Percentiles rank a stretch among this genome's conserved stretches.
Evolutionary conservation across 345 rosid genomes (phyloP).

Genomic region (Erysimum cheiranthoides): DNA sequence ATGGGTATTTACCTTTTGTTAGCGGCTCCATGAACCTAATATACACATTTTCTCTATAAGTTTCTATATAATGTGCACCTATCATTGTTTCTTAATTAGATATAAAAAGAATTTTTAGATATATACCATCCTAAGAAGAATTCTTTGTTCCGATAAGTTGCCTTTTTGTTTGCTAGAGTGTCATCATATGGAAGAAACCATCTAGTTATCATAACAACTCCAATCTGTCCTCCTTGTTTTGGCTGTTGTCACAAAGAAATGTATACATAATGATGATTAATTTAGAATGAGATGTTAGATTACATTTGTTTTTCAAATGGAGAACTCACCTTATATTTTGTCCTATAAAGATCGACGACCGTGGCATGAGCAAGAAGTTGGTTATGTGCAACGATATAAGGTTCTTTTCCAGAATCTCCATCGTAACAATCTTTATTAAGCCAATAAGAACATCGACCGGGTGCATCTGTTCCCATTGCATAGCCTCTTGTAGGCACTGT

Average conservation of each 20-base stretch:
- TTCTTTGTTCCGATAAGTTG: constrained; percentile 25
- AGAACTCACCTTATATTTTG: constrained; percentile 30
- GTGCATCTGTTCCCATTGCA: constrained; percentile 45
- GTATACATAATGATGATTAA: not conserved
- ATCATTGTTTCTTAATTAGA: no score
- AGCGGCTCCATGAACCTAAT: constrained; percentile 40
- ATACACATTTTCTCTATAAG: no score
- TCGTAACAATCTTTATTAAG: constrained; percentile 19
- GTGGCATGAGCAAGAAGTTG: constrained; percentile 43
- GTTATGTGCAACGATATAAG: constrained; percentile 37
- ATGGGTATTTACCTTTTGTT: constrained; percentile 39
- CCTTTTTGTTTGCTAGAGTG: not conserved
- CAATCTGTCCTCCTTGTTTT: constrained; percentile 32
- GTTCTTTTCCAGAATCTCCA: constrained; percentile 44
- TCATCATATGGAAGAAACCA: constrained; percentile 37
- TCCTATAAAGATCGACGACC: constrained; percentile 26
- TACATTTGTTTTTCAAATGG: not conserved
- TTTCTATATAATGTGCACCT: not conserved
- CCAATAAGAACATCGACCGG: constrained; percentile 51
- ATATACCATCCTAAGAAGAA: constrained; percentile 40
- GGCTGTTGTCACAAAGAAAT: not conserved
- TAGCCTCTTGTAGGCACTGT: constrained; percentile 40
- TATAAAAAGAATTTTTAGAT: not conserved
- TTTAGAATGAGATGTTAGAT: not conserved
- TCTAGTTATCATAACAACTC: constrained; percentile 45